These are phyloP conservation scores for Prunus padus DNA, from an alignment of 306 rosid species.

Conservation along the genomic window DNA sequence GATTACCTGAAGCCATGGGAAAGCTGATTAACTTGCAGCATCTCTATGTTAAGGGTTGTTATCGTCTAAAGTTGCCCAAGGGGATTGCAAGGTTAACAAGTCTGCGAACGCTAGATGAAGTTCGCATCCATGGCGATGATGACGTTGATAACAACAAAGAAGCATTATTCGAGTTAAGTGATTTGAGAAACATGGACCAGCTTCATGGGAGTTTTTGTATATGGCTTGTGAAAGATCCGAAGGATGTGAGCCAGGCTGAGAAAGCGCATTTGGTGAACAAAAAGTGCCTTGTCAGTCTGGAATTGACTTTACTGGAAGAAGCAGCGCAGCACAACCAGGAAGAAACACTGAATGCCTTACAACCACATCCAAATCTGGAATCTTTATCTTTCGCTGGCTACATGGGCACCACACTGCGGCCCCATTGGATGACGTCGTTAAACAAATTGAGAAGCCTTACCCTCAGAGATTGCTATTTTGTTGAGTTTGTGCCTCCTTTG, in stretches of 20 bases:
- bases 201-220: neutral
- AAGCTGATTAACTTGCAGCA: neutral
- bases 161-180: no score
- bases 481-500: neutral
- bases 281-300: neutral
- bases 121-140: neutral
- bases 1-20: neutral
- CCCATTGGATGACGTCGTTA: no score
- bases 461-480: rapidly evolving
- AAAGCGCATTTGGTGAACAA: neutral
- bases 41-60: no score
- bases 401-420: no score
- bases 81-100: neutral
- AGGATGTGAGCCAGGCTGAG: neutral
- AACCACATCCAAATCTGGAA: conserved; percentile 10
- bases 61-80: no score
- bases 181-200: no score
- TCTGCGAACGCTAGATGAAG: neutral
- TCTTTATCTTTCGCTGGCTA: neutral
- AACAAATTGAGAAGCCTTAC: neutral
- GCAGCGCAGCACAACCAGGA: no score
- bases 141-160: neutral
- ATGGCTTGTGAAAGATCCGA: no score
- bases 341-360: neutral
- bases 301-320: no score